Evolutionary conservation across 805 yeast genomes (phyloP).

Genomic region (Millerozyma miso): DNA sequence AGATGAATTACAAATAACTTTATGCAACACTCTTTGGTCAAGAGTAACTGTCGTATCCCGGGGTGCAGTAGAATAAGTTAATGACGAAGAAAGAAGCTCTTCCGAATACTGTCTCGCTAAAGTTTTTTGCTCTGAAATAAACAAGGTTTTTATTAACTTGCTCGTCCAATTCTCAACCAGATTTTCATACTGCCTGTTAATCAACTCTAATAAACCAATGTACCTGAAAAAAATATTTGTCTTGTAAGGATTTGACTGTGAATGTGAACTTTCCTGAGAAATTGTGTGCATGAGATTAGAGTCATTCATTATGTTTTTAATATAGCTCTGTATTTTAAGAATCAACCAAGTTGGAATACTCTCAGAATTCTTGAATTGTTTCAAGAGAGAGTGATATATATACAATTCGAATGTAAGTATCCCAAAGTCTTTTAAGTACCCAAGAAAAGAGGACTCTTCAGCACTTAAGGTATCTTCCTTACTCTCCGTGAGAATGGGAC

Average conservation of each 20-base stretch:
- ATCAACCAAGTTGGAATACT: background rate
- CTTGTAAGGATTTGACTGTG: background rate
- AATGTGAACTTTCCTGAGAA: background rate
- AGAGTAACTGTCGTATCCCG: background rate
- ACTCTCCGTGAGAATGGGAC: too few relatives aligned
- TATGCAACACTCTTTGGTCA: background rate
- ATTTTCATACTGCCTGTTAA: background rate
- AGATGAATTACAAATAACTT: background rate
- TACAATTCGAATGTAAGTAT: constrained; percentile 7
- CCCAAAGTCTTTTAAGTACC: constrained; percentile 1
- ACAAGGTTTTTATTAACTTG: background rate
- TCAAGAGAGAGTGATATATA: constrained; percentile 1
- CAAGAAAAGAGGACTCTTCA: too few relatives aligned
- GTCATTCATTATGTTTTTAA: constrained; percentile 3
- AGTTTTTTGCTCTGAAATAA: background rate
- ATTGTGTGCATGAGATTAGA: constrained; percentile 1
- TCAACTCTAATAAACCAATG: constrained; percentile 4
- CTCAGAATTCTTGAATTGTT: background rate
- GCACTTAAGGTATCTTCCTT: too few relatives aligned
- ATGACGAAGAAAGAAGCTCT: background rate
- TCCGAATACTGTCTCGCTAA: background rate
- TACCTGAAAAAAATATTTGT: constrained; percentile 5
- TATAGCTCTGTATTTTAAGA: background rate
- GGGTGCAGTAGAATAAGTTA: background rate
- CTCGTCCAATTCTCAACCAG: constrained; percentile 2